Base-by-base conservation (phyloP, 768 basidiomycete species). In the Tylopilus plumbeoviolaceoides region DNA sequence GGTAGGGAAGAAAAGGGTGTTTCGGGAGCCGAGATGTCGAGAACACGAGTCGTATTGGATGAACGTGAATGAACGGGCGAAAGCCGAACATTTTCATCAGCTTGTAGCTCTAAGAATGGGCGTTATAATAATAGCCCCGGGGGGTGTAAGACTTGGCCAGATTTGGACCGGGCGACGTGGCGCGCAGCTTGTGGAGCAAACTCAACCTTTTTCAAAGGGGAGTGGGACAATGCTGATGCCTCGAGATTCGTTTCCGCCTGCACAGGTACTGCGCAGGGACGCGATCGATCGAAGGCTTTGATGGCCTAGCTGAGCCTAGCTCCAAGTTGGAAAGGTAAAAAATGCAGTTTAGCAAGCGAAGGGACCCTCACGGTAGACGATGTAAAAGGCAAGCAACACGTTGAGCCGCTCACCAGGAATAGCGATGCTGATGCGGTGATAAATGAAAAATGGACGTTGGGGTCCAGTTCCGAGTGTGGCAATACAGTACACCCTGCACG, bases 241-340 rank as follows among this genome's bases (percentile, higher is more conserved):
- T 63, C 61, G 61, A 63, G 62, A 60, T 41, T 62, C 61, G 58
- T 63, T 56, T 63, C 62, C 62, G 53, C 36, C 33, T 21, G 48
- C 49, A 51, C 44, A 51, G 46, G 36, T 35, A 4, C 45, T 47
- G 53, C 25, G 47, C 44, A 44, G 43, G 27, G 47, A n/a, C 40
- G 27, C 12, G 61, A 64, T 61, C 53, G 55, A 64, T 61, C 49
- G 17, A 7, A 31, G 27, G 25, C 21, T 9, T 30, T 54, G 49
- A 52, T 49, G 45, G 59, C 30, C 48, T 21, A 12, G 58, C 27
- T 59, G 42, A 30, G 49, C 30, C 56, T 31, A n/a, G 54, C n/a
- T 41, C 51, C 31, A 15, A 21, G 30, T 20, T 41, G 7, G 18
- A 39, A 43, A 42, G 23, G 8, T 8, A 40, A 51, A 38, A 48